These are phyloP conservation scores for Syzygium grande DNA, from an alignment of 345 rosid genomes.

Conservation along the genomic window DNA sequence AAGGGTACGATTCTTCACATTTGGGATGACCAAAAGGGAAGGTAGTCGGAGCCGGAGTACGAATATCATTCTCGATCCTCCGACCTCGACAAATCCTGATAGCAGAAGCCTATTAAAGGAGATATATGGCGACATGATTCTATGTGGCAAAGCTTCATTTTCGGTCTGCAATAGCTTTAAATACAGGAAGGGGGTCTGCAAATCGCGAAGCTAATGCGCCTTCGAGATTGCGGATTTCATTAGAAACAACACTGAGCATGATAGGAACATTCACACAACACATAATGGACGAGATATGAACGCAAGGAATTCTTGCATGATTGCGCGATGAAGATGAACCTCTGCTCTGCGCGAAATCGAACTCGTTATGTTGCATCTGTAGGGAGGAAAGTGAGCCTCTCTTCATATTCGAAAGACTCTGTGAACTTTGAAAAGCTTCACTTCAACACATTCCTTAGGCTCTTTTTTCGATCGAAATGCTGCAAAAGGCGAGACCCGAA, in stretches of 20 bases:
- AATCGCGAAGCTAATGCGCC: background rate
- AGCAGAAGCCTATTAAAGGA: background rate
- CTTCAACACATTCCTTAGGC: background rate
- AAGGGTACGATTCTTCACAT: background rate
- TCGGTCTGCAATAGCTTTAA: background rate
- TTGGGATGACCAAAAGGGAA: background rate
- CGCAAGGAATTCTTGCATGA: background rate
- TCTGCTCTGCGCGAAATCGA: background rate
- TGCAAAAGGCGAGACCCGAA: background rate
- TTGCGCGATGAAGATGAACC: background rate
- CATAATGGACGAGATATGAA: background rate
- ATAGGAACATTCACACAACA: background rate
- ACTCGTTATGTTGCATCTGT: background rate
- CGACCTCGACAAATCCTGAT: background rate
- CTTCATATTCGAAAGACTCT: background rate
- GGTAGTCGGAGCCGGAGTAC: background rate
- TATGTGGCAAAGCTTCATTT: background rate
- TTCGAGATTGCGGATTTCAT: background rate
- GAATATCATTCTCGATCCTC: background rate
- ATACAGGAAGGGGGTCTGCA: background rate
- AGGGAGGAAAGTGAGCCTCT: background rate
- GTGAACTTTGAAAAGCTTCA: background rate
- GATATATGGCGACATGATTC: background rate
- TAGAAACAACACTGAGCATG: background rate
- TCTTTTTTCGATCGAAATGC: background rate